Conservation (phyloP, 2,329 filamentous ascomycete genomes). For the Cadophora sp. region DNA sequence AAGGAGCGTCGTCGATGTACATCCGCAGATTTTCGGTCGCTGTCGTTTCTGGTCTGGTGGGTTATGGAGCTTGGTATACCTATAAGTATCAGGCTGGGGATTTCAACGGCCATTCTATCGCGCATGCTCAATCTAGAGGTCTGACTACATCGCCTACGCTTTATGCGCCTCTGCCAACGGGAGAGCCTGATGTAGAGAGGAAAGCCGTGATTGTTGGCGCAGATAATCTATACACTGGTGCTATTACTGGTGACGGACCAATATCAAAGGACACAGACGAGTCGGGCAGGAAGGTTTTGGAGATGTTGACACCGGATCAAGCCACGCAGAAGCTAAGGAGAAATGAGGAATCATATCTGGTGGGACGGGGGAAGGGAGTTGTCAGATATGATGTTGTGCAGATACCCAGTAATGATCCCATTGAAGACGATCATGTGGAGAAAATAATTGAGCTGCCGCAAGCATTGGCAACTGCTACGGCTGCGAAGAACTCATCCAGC, state of each 20-base stretch:
- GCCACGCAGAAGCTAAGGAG: slow-evolving; percentile 87
- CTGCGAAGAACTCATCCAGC: slow-evolving; percentile 58
- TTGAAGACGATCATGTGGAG: slow-evolving; percentile 97
- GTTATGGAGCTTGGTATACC: slow-evolving; percentile 79
- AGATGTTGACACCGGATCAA: slow-evolving; percentile 97
- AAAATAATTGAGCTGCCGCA: slow-evolving; percentile 92
- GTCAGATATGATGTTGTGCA: slow-evolving; percentile 95
- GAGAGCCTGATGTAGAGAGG: slow-evolving; percentile 54
- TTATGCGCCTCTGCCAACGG: slow-evolving; percentile 30
- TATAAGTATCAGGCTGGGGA: slow-evolving; percentile 56
- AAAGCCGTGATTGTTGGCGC: slow-evolving; percentile 88
- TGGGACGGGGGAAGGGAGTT: slow-evolving; percentile 88
- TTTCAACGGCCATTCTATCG: slow-evolving; percentile 8
- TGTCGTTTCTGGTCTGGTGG: slow-evolving; percentile 70
- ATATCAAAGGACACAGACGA: slow-evolving; percentile 88
- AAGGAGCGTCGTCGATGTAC: slow-evolving; percentile 68
- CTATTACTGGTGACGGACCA: slow-evolving; percentile 83
- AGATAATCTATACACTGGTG: slow-evolving; percentile 87
- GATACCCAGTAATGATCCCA: slow-evolving; percentile 94
- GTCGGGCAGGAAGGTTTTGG: slow-evolving; percentile 83
- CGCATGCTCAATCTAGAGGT: slow-evolving; percentile 31
- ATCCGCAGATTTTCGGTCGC: slow-evolving; percentile 71
- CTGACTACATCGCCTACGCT: slow-evolving; percentile 37
- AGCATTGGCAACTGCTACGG: slow-evolving; percentile 51
- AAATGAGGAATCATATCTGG: slow-evolving; percentile 89